phyloP scores from a whole-genome alignment of 768 basidiomycete genomes.

The Boletellus ananas region DNA sequence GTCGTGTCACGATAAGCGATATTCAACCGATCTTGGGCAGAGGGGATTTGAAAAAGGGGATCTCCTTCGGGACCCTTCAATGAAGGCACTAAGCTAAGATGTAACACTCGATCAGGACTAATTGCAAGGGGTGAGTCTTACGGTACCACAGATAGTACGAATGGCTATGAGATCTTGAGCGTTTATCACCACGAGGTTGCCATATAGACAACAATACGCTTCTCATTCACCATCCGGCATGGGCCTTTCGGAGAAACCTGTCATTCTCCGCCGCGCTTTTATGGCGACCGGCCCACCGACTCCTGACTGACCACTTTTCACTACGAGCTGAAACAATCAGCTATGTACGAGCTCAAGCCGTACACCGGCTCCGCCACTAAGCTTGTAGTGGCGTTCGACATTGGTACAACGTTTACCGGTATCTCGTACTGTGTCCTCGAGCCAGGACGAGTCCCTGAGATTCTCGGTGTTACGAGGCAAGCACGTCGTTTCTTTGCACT shows the following conservation, averaged over 20 bases:
- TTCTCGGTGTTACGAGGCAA: conserved; percentile 10
- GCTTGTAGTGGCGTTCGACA: conserved; percentile 44
- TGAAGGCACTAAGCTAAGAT: too few relatives aligned
- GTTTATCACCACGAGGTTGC: background rate
- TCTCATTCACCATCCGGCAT: background rate
- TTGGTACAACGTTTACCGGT: conserved; percentile 46
- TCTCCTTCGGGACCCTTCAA: too few relatives aligned
- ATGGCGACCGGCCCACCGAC: background rate
- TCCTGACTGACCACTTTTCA: background rate
- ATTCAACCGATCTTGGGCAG: too few relatives aligned
- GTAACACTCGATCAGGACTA: background rate
- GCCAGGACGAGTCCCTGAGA: conserved; percentile 7
- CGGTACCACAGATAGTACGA: background rate
- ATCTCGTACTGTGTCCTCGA: conserved; percentile 34
- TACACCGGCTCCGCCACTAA: conserved; percentile 17
- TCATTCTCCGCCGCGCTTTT: background rate
- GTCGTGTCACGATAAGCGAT: too few relatives aligned
- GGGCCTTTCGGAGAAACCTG: background rate
- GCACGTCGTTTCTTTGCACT: background rate
- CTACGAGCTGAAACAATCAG: too few relatives aligned
- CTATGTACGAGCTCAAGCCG: background rate
- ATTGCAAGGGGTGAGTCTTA: background rate
- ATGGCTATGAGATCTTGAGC: background rate
- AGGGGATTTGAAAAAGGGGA: too few relatives aligned
- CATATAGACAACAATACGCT: background rate